phyloP scores from a whole-genome alignment of 1,284 basidiomycete species.

The Moniliella sp. region DNA sequence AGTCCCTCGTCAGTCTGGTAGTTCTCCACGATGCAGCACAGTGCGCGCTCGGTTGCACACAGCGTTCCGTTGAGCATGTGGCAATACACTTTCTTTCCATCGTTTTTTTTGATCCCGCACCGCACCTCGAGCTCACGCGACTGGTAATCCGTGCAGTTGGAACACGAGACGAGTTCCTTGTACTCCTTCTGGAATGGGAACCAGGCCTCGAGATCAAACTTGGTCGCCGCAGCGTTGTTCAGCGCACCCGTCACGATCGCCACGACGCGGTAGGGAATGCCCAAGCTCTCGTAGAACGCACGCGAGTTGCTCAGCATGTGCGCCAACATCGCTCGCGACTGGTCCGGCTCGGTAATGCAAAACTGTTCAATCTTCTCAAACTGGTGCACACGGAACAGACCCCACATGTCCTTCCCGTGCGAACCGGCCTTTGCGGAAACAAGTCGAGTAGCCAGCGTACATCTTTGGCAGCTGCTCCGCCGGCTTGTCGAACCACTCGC shows the following conservation, averaged over 20 bases:
- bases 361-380: constrained; percentile 98
- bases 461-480: constrained; percentile 69
- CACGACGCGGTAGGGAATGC: constrained; percentile 72
- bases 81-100: constrained; percentile 27
- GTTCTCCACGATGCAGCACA: constrained; percentile 96
- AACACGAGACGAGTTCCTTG: constrained; percentile 50
- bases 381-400: constrained; percentile 97
- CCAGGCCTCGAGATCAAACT: constrained; percentile 94
- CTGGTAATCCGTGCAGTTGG: constrained; percentile 38
- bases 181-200: constrained; percentile 91
- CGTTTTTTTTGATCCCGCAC: constrained; percentile 31
- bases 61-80: constrained; percentile 51
- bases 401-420: constrained; percentile 94
- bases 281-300: constrained; percentile 83
- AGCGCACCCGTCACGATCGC: constrained; percentile 88
- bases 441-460: constrained; percentile 55
- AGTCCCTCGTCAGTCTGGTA: constrained; percentile 89
- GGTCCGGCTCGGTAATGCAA: constrained; percentile 65
- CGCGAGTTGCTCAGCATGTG: constrained; percentile 70
- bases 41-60: constrained; percentile 79
- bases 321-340: constrained; percentile 77
- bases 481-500: constrained; percentile 90
- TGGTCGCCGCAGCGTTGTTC: constrained; percentile 87
- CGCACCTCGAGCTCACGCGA: constrained; percentile 24
- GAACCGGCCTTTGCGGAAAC: constrained; percentile 97